A percentile compares a stretch with the other conserved stretches of the same genome.
phyloP scores from a whole-genome alignment of 345 rosid species.

The Linum usitatissimum region DNA sequence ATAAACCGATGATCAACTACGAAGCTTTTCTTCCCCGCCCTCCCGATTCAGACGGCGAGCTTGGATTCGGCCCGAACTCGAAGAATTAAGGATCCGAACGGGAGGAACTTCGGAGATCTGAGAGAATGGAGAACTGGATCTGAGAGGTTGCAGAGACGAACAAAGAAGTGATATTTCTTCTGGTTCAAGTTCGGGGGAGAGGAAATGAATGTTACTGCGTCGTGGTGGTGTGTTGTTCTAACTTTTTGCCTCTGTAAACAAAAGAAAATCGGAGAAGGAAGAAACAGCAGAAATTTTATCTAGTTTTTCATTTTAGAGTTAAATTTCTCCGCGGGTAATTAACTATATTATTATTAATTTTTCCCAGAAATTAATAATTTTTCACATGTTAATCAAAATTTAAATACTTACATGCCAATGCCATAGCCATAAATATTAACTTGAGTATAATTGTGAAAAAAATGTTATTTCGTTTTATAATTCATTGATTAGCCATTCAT shows the following conservation, averaged over 20 bases:
- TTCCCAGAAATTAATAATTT: too few species aligned
- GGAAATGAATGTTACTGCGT: background rate
- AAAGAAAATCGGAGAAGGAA: background rate
- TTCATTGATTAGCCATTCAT: too few species aligned
- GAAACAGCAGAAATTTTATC: background rate
- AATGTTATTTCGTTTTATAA: too few species aligned
- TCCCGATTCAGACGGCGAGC: background rate
- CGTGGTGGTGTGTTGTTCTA: background rate
- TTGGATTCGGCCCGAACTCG: slow-evolving; percentile 5
- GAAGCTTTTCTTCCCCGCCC: background rate
- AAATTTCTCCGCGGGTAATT: too few species aligned
- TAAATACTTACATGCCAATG: too few species aligned
- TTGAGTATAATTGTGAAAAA: too few species aligned
- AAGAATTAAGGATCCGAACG: slow-evolving; percentile 25
- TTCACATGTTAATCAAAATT: too few species aligned
- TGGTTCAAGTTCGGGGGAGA: background rate
- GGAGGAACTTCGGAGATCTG: slow-evolving; percentile 24
- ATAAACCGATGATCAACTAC: slow-evolving; percentile 2
- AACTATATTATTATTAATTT: too few species aligned
- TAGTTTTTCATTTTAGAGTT: too few species aligned
- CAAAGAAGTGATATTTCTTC: background rate
- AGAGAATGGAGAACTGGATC: slow-evolving; percentile 42
- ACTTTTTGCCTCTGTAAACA: background rate
- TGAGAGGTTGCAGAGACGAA: slow-evolving; percentile 13
- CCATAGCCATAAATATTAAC: too few species aligned